phyloP scores from a whole-genome alignment of 805 yeast genomes.

The Teunomyces tritomae region DNA sequence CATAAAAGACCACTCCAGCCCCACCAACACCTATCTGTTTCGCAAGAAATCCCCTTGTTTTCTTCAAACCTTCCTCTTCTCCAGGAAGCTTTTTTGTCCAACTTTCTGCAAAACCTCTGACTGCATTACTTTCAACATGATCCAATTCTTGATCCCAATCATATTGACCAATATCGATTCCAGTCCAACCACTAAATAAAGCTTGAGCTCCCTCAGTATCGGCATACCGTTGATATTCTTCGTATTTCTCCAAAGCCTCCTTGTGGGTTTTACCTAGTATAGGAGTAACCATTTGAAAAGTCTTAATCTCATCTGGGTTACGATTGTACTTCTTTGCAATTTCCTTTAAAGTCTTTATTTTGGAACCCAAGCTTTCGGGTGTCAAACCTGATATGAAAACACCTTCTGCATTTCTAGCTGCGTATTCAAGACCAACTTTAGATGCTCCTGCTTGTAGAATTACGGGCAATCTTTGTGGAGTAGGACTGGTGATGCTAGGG shows the following conservation, averaged over 20 bases:
- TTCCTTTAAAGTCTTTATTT: slow-evolving; percentile 1
- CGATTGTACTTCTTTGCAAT: not conserved
- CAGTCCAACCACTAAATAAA: slow-evolving; percentile 6
- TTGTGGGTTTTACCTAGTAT: slow-evolving; percentile 2
- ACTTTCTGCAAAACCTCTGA: slow-evolving; percentile 1
- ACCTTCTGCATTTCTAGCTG: slow-evolving; percentile 4
- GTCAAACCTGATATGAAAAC: not conserved
- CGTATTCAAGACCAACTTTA: slow-evolving; percentile 1
- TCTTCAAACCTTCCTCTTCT: slow-evolving; percentile 1
- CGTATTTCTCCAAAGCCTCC: slow-evolving; percentile 3
- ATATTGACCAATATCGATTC: slow-evolving; percentile 4
- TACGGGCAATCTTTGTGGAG: slow-evolving; percentile 5
- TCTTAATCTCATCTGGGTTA: not conserved
- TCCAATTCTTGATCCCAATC: slow-evolving; percentile 2
- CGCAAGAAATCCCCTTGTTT: slow-evolving; percentile 4
- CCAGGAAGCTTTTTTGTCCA: slow-evolving; percentile 6
- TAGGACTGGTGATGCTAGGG: slow-evolving; percentile 3
- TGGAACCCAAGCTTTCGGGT: slow-evolving; percentile 1
- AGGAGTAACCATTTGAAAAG: slow-evolving; percentile 2
- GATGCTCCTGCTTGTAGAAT: slow-evolving; percentile 6
- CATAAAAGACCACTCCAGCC: slow-evolving; percentile 4
- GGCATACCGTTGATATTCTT: slow-evolving; percentile 1
- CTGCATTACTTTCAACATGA: slow-evolving; percentile 4
- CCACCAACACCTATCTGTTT: slow-evolving; percentile 6
- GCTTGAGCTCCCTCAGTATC: slow-evolving; percentile 6